These are phyloP conservation scores for Solanum rostratum DNA, from an alignment of 257 asterid species.

Conservation along the genomic window DNA sequence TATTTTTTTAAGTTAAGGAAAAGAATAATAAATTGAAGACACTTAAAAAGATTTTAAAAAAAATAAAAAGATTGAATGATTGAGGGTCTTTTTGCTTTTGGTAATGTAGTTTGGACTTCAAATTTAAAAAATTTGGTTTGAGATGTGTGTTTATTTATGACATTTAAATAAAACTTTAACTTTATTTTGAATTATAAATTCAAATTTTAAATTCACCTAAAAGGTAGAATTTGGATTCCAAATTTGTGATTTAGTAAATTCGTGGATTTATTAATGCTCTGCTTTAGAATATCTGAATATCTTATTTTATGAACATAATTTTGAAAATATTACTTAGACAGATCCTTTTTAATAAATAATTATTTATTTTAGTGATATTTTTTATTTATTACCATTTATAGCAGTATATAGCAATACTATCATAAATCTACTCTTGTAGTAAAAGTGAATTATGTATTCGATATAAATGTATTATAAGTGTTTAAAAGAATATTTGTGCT, in stretches of 20 bases:
- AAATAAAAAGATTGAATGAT: not conserved
- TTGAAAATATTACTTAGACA: too few species aligned
- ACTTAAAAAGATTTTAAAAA: not conserved
- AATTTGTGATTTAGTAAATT: not conserved
- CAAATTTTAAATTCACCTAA: not conserved
- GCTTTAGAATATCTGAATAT: too few species aligned
- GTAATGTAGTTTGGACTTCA: not conserved
- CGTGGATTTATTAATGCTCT: not conserved
- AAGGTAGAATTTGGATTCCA: not conserved
- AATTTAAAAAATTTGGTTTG: not conserved
- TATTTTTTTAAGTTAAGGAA: not conserved
- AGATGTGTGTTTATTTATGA: not conserved
- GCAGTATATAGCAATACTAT: too few species aligned
- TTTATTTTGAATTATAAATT: not conserved
- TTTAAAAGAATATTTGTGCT: too few species aligned
- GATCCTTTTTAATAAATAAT: too few species aligned
- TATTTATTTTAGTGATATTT: too few species aligned
- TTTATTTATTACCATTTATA: too few species aligned
- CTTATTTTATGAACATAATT: too few species aligned
- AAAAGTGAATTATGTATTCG: too few species aligned
- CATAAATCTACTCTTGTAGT: too few species aligned
- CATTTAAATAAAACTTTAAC: not conserved
- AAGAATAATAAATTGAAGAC: not conserved
- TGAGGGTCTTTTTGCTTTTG: not conserved
- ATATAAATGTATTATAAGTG: too few species aligned